These are phyloP conservation scores for Suillus decipiens DNA, from an alignment of 768 basidiomycete species.

Conservation along the genomic window DNA sequence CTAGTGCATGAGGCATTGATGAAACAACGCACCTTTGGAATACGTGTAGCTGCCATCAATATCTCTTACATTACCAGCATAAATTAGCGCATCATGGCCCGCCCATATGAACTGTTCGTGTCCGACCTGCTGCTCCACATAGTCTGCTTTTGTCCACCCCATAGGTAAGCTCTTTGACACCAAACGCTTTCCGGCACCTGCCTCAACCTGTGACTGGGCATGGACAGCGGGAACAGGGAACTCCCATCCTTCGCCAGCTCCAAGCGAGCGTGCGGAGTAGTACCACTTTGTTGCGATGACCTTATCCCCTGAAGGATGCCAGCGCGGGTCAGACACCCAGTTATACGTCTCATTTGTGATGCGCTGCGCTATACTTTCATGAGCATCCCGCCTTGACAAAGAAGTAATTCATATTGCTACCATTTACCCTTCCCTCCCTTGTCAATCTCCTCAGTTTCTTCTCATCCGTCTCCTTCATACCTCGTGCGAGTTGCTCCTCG, in stretches of 20 bases:
- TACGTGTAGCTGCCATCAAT: slow-evolving; percentile 48
- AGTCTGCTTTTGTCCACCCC: slow-evolving; percentile 62
- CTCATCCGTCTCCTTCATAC: slow-evolving; percentile 51
- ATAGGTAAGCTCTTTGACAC: slow-evolving; percentile 56
- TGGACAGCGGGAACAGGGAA: slow-evolving; percentile 47
- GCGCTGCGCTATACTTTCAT: slow-evolving; percentile 34
- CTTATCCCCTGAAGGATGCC: slow-evolving; percentile 64
- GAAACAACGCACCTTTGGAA: slow-evolving; percentile 55
- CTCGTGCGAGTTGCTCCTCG: slow-evolving; percentile 47
- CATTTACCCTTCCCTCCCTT: slow-evolving; percentile 55
- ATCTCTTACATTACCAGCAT: slow-evolving; percentile 64
- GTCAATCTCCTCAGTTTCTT: slow-evolving; percentile 50
- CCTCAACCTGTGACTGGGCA: slow-evolving; percentile 25
- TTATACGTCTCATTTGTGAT: slow-evolving; percentile 78
- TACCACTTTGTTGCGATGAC: slow-evolving; percentile 82
- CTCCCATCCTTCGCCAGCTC: slow-evolving; percentile 76
- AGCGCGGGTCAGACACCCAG: slow-evolving; percentile 68
- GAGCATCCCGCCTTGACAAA: slow-evolving; percentile 7
- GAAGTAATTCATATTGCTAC: slow-evolving; percentile 29
- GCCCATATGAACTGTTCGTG: slow-evolving; percentile 71
- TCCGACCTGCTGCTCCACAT: slow-evolving; percentile 71
- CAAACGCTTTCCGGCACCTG: slow-evolving; percentile 51
- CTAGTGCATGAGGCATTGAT: not conserved
- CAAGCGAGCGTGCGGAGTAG: slow-evolving; percentile 60
- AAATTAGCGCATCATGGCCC: slow-evolving; percentile 59